Base-by-base conservation (phyloP, 2,329 filamentous ascomycete species). In the Trichoderma sp. region DNA sequence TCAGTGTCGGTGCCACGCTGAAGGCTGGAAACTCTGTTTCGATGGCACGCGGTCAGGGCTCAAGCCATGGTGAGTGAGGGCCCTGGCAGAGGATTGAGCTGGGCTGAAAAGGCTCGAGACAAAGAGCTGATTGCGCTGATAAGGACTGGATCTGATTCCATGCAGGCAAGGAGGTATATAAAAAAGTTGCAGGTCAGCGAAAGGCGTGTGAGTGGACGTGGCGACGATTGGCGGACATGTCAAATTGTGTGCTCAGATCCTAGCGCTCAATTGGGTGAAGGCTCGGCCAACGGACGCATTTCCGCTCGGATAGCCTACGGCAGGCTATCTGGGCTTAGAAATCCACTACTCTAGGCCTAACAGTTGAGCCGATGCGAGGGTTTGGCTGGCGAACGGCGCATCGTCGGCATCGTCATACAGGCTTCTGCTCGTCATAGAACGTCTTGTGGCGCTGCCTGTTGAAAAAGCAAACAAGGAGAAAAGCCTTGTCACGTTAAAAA, bases 171-270 rank as follows among this genome's bases (percentile, higher is more conserved):
- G 26, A 5, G 32, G 32, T 34, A 59, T 28, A 59, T 56, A 65
- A 64, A 69, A 69, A 64, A 69, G 54, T 69, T 54, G 59, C 67
- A 65, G n/a, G 55, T 39, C 51, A 28, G 37, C 61, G 60, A 54
- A 49, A 51, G 46, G 39, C 43, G 67, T 69, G 67, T 69, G 67
- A 49, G 67, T 64, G 67, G 60, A 59, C 59, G 43, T 13, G 28
- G 60, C 54, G 59, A 28, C 60, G 32, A 69, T 69, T 69, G 67
- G 67, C 55, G 52, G 54, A 65, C 32, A 52, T 43, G 52, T 32
- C 21, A 37, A 18, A 54, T 69, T 69, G 67, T 69, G 67, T 65
- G 59, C 67, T 69, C 54, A 46, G 60, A 69, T 69, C 39, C 67
- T 69, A 52, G 28, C 54, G 21, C 32, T 55, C 59, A 65, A 69